These are phyloP conservation scores for Mrakia hoshinonis DNA, from an alignment of 768 basidiomycete genomes.

Conservation along the genomic window DNA sequence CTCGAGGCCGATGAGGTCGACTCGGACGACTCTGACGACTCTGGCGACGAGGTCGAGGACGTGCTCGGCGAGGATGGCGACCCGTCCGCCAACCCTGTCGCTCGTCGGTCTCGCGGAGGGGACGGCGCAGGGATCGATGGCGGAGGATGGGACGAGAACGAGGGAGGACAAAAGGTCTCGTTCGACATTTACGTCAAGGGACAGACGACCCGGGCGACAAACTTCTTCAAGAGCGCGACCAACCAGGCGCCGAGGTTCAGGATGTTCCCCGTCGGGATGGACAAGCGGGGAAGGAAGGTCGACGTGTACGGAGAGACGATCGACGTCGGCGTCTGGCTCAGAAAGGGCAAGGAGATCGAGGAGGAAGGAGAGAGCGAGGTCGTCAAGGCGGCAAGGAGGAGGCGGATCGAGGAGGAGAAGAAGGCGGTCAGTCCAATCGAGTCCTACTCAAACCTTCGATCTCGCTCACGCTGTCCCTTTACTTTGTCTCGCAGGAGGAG, in stretches of 20 bases:
- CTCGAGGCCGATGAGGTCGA: slow-evolving; percentile 83
- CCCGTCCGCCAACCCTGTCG: not conserved
- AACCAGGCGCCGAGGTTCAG: slow-evolving; percentile 54
- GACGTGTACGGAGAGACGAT: slow-evolving; percentile 94
- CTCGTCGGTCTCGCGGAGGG: slow-evolving; percentile 12
- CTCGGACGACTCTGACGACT: slow-evolving; percentile 48
- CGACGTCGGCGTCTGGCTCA: slow-evolving; percentile 91
- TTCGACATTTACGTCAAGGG: slow-evolving; percentile 97
- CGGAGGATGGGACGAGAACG: slow-evolving; percentile 35
- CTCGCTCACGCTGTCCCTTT: not conserved
- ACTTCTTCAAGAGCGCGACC: slow-evolving; percentile 65
- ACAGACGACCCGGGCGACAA: slow-evolving; percentile 72
- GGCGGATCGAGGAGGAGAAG: slow-evolving; percentile 66
- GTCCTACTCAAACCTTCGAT: not conserved
- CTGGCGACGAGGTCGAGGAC: slow-evolving; percentile 51
- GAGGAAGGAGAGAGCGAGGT: slow-evolving; percentile 75
- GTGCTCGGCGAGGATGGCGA: slow-evolving; percentile 1
- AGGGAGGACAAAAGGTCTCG: slow-evolving; percentile 49
- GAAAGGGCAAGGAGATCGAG: slow-evolving; percentile 82
- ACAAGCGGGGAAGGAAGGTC: slow-evolving; percentile 72
- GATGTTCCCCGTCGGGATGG: slow-evolving; percentile 88
- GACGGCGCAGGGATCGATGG: slow-evolving; percentile 20
- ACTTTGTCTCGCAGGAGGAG: slow-evolving; percentile 49
- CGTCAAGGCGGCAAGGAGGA: slow-evolving; percentile 59
- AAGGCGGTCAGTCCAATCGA: slow-evolving; percentile 51